Base-by-base conservation (phyloP, 2,329 filamentous ascomycete species). In the Calonectria fujianensis region DNA sequence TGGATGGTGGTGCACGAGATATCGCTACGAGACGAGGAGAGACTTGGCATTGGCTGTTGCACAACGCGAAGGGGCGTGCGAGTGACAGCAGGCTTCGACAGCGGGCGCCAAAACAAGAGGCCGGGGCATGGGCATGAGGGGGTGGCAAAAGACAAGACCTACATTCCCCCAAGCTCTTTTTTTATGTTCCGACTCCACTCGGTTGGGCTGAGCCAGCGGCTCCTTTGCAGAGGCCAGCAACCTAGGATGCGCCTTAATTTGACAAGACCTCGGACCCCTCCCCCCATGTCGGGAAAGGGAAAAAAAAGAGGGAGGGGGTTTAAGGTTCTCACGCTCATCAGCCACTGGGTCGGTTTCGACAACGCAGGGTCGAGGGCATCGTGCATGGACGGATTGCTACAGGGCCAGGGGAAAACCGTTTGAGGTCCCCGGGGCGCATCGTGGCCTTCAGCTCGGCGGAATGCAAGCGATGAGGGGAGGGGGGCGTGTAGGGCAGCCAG, bases 281-380 rank as follows among this genome's bases (percentile, higher is more conserved):
- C 31, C 31, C 31, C 31, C 31, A 24, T 24, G 24, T 24, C 24
- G 63, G 14, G 16, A 41, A 18, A 18, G 31, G 31, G 31, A 41
- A 41, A 41, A 41, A 41, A 41, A 48, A 52, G 41, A 35, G 79
- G 74, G 75, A 74, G 74, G 74, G 59, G 63, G 78, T 80, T 77
- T 81, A 81, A 81, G 80, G 80, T 81, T 81, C 80, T 81, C 80
- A 81, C 80, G 77, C 78, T 78, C 75, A n/a, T 68, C 70, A 80
- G 77, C 78, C 78, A 80, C 75, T 74, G 76, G 75, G 70, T 76
- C 73, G 69, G 76, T 69, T 69, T 59, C 54, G 29, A 54, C 51
- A 59, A 24, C 32, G 54, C 54, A 59, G 54, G 54, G 32, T 59
- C 32, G 54, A 59, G 20, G 32, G 31, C 39, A 52, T 52, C 29